Conservation (phyloP, 768 basidiomycete species). For the Chalciporus piperatus region DNA sequence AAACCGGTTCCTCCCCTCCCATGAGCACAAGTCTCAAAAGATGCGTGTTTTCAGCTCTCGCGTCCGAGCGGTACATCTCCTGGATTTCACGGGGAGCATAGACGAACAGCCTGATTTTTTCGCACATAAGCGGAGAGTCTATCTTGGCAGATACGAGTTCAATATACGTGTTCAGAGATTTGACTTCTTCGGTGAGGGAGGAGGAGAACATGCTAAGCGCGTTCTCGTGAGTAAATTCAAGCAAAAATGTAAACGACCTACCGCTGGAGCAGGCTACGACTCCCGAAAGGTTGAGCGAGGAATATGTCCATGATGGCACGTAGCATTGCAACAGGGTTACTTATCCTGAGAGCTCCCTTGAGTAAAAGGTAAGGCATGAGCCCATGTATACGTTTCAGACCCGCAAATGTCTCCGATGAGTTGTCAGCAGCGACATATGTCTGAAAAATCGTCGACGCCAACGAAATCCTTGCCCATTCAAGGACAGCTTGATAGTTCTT, state of each 20-base stretch:
- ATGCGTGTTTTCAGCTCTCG: slow-evolving; percentile 70
- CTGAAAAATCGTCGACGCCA: slow-evolving; percentile 96
- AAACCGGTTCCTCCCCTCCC: slow-evolving; percentile 67
- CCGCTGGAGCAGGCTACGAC: slow-evolving; percentile 88
- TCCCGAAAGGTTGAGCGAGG: slow-evolving; percentile 95
- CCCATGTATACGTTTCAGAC: slow-evolving; percentile 89
- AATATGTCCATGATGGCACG: slow-evolving; percentile 90
- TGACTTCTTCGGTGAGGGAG: slow-evolving; percentile 87
- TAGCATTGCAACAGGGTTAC: slow-evolving; percentile 96
- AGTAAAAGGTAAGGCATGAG: slow-evolving; percentile 98
- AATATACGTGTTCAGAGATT: slow-evolving; percentile 81
- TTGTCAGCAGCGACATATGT: slow-evolving; percentile 91
- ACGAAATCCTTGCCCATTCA: slow-evolving; percentile 98
- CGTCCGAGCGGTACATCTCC: slow-evolving; percentile 73
- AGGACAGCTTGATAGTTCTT: slow-evolving; percentile 83
- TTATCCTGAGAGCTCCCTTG: slow-evolving; percentile 86
- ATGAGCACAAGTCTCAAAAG: slow-evolving; percentile 79
- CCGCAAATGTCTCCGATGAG: slow-evolving; percentile 83
- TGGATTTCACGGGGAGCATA: slow-evolving; percentile 89
- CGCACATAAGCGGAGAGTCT: slow-evolving; percentile 82
- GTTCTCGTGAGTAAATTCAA: slow-evolving; percentile 5
- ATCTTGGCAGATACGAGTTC: slow-evolving; percentile 85
- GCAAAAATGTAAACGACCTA: slow-evolving; percentile 25
- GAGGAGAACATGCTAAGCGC: slow-evolving; percentile 86
- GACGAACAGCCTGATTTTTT: slow-evolving; percentile 84